Evolutionary conservation across 2,329 filamentous ascomycete genomes (phyloP), one percentile per base, ranked within the genome.

Genomic region (Orbilia brochopaga): DNA sequence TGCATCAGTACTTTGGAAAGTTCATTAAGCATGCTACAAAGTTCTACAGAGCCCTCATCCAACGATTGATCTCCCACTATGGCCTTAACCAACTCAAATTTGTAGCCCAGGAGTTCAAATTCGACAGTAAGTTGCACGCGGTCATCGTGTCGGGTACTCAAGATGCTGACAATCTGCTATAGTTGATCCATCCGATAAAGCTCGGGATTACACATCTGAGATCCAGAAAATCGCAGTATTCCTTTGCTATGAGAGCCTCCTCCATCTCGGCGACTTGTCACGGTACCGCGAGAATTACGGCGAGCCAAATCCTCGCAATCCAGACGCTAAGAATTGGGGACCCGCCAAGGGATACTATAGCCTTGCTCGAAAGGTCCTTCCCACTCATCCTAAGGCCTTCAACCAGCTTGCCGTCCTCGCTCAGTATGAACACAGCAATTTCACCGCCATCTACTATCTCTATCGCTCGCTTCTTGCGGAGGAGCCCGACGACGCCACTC

Each of bases 371-470:
- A 86, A 89, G 57, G 84, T 97, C 59, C 85, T 90, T 75, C 91
- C 93, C 1, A 83, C 86, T 17, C 91, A 90, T 51, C 93, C 93
- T 30, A 86, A 88, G 74, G 90, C 91, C 15, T 90, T 95, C 77
- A 93, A 99, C 77, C 94, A 97, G 79, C 87, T 94, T 79, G 92
- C 90, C 37, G 90, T 97, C 37, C 88, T 97, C 69, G 88, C 89
- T 69, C 85, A 91, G 53, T 88, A 89, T 59, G 87, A 92, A 76
- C 85, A 85, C 66, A 89, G 93, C 75, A 90, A 95, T 78, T 85
- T 97, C 56, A 87, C 91, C 73, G 88, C 91, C 8, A 88, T 95
- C 30, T 97, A 97, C 79, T 88, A 96, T 79, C 86, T 97, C 44
- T 94, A 96, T 78, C 88, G 92, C 74, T 88, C 92, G 15, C 84